These are phyloP conservation scores for Rubus idaeus DNA, from an alignment of 306 rosid species.

Conservation along the genomic window DNA sequence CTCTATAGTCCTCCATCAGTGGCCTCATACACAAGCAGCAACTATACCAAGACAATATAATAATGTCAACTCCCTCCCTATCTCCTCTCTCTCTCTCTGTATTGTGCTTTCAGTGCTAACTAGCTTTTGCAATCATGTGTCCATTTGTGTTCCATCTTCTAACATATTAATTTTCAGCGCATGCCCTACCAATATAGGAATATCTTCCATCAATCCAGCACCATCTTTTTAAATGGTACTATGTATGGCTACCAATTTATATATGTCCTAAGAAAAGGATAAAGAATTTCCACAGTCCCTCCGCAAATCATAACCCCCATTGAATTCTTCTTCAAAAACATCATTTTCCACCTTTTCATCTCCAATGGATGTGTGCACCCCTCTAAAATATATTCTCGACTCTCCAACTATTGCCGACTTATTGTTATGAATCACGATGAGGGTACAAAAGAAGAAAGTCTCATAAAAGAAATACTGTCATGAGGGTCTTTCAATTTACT, in stretches of 20 bases:
- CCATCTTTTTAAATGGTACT: slow-evolving; percentile 9
- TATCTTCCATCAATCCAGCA: neutral
- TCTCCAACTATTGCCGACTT: neutral
- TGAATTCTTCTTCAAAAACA: neutral
- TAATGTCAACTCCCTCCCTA: slow-evolving; percentile 19
- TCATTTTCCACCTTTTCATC: slow-evolving; percentile 11
- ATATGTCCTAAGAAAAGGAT: neutral
- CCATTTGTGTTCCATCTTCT: neutral
- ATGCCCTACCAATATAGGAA: slow-evolving; percentile 2
- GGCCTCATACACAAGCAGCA: slow-evolving; percentile 7
- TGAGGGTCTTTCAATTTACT: neutral
- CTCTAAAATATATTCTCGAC: neutral
- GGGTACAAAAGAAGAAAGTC: slow-evolving; percentile 13
- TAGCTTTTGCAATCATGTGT: neutral
- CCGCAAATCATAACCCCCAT: slow-evolving; percentile 21
- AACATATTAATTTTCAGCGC: neutral
- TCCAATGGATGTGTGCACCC: neutral
- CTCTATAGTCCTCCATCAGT: slow-evolving; percentile 14
- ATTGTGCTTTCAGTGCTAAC: neutral
- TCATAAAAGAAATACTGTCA: neutral
- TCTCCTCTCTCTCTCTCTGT: neutral
- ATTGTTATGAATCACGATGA: slow-evolving; percentile 20
- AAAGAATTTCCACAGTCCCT: slow-evolving; percentile 8
- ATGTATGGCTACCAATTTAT: slow-evolving; percentile 16
- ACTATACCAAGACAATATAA: neutral